Base-by-base conservation (phyloP, 2,329 filamentous ascomycete species). In the Fusarium sp. region DNA sequence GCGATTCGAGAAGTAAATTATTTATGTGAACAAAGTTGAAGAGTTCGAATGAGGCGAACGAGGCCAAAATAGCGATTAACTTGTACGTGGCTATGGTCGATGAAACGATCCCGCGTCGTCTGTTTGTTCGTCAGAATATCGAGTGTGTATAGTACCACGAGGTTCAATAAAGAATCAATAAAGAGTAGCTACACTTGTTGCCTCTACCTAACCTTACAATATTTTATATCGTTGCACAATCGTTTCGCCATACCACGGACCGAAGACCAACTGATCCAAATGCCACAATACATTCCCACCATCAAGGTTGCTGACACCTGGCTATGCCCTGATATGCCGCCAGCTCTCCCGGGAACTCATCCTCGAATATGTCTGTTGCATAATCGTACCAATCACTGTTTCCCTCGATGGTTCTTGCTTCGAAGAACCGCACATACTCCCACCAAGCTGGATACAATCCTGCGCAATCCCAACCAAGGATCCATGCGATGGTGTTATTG, bases 1-100 rank as follows among this genome's bases (percentile, higher is more conserved):
- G 85, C 88, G 93, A 70, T 93, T 93, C 76, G 82, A 82, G 71
- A 82, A 84, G n/a, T 64, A 51, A 67, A 64, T 27, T 47, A 23
- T 44, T 52, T 19, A 22, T 30, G 23, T 30, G 32, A 59, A 11
- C 48, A 27, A 19, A 48, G 19, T 13, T 44, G 19, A 13, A 56
- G 35, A 52, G 41, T 27, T 37, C 37, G 13, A 11, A 20, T 17
- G 41, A 49, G 33, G 44, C 13, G 40, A 30, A 25, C 14, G 49
- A 60, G 43, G 27, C 20, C 48, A 60, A 64, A 64, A 64, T 64
- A 64, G 59, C 51, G 61, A 62, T 64, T 43, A 32, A 39, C 15
- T 41, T 64, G 55, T 22, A 49, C 30, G 51, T 32, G 20, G 30
- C 19, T 9, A 11, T 41, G 22, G 50, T 27, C 20, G 30, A 43